Evolutionary conservation across 1,284 basidiomycete genomes (phyloP), one percentile per base, ranked within the genome.

Genomic region (Inonotus obliquus): DNA sequence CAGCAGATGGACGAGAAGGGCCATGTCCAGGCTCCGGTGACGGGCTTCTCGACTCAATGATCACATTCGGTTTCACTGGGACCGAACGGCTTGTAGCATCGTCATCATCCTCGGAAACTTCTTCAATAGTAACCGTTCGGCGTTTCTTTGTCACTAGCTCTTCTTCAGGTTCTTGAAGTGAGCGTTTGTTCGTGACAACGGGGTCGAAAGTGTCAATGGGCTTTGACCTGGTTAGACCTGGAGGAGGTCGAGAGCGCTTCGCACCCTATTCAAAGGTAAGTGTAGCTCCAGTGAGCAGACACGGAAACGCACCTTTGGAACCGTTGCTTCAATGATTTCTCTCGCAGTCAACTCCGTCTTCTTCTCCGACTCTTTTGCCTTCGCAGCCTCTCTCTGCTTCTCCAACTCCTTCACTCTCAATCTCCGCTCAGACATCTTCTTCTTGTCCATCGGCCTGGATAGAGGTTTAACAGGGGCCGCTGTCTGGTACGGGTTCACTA

Each of bases 401-500:
- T 64, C 59, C 14, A 49, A 19, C 32, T 66, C 61, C 59, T 69
- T 72, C 52, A 73, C 67, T 17, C 63, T 54, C 45, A 54, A 66
- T 55, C 59, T 70, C 41, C 62, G 51, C 19, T 68, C 67, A 63
- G 67, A 70, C 60, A 67, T 69, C 57, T 66, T 67, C 39, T 62
- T 65, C 35, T 29, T 51, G 29, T 77, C 72, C 64, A 79, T 81
- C 62, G 79, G 78, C 35, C 73, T 70, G 23, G 71, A 68, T 5
- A 76, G 68, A 9, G 70, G 70, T 68, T 76, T 82, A 14, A 86
- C 79, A 25, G 85, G 85, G 67, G 79, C 84, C 13, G 82, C 81
- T 25, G 80, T 79, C 69, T 89, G 84, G 67, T 90, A 90, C 0
- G 88, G 88, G 69, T 90, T 90, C 49, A 79, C 80, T 25, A 89